Evolutionary conservation across 352 stramenopile species (phyloP).

Genomic region (Pythium aristosporum): DNA sequence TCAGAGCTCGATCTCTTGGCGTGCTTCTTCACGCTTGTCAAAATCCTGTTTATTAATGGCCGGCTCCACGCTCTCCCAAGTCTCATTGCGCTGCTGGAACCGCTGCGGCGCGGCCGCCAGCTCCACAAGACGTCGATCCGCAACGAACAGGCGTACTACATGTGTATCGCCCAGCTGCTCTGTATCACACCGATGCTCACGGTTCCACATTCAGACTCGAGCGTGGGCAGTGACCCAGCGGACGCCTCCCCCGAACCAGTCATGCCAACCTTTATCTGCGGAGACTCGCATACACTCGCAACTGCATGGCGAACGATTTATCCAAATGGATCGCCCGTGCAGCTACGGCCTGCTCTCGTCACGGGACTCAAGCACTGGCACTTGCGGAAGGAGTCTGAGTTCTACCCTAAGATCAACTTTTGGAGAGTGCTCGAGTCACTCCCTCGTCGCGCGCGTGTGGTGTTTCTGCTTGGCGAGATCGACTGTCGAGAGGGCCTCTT

Average conservation of each 20-base stretch:
- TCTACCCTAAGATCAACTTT: conserved; percentile 94
- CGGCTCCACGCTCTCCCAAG: conserved; percentile 43
- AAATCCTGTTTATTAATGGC: conserved; percentile 82
- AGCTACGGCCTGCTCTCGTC: conserved; percentile 71
- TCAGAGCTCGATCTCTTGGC: conserved; percentile 78
- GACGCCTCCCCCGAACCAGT: not conserved
- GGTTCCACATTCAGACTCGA: not conserved
- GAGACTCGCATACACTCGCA: conserved; percentile 91
- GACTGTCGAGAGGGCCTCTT: conserved; percentile 94
- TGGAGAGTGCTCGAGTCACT: conserved; percentile 61
- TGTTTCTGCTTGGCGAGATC: conserved; percentile 95
- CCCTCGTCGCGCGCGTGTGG: conserved; percentile 58
- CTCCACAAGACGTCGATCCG: conserved; percentile 83
- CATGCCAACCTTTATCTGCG: conserved; percentile 77
- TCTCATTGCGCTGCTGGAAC: conserved; percentile 66
- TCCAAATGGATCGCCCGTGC: conserved; percentile 18
- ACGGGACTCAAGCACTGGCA: conserved; percentile 96
- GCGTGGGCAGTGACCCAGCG: not conserved
- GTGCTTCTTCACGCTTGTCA: conserved; percentile 79
- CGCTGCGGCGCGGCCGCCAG: conserved; percentile 47
- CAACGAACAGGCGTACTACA: conserved; percentile 89
- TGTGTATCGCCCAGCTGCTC: conserved; percentile 82
- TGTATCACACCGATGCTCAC: conserved; percentile 31
- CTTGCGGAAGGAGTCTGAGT: conserved; percentile 74
- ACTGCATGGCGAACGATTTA: conserved; percentile 79